phyloP scores from a whole-genome alignment of 768 basidiomycete genomes.

The Boletus tomentosulus region DNA sequence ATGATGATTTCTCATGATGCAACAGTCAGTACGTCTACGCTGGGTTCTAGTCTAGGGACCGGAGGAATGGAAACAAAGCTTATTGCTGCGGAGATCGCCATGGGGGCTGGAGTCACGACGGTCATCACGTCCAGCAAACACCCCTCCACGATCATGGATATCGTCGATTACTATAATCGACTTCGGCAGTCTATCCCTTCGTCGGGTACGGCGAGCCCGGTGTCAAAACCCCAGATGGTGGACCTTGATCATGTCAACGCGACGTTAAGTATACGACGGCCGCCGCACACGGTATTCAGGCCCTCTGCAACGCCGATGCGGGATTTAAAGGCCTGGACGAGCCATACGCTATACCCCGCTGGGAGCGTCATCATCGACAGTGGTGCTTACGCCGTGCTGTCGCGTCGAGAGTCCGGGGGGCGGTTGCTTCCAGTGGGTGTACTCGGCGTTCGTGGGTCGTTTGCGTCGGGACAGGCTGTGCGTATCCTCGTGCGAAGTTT shows the following conservation, averaged over 20 bases:
- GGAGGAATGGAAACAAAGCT: slow-evolving; percentile 99
- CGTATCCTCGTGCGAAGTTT: slow-evolving; percentile 60
- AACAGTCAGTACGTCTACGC: slow-evolving; percentile 85
- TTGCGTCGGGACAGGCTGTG: slow-evolving; percentile 94
- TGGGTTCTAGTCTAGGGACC: slow-evolving; percentile 91
- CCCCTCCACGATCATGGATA: slow-evolving; percentile 68
- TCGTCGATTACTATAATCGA: slow-evolving; percentile 73
- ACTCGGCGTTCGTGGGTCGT: slow-evolving; percentile 77
- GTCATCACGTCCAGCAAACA: slow-evolving; percentile 83
- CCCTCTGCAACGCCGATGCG: slow-evolving; percentile 67
- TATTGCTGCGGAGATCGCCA: slow-evolving; percentile 96
- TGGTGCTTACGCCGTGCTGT: slow-evolving; percentile 85
- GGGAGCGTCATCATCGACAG: slow-evolving; percentile 86
- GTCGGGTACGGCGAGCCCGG: slow-evolving; percentile 25
- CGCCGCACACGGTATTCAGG: slow-evolving; percentile 86
- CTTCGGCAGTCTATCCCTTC: slow-evolving; percentile 37
- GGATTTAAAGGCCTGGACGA: slow-evolving; percentile 94
- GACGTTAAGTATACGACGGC: slow-evolving; percentile 38
- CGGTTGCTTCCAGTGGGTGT: slow-evolving; percentile 92
- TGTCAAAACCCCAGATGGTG: slow-evolving; percentile 19
- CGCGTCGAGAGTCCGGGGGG: slow-evolving; percentile 83
- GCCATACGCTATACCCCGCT: slow-evolving; percentile 88
- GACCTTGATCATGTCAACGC: slow-evolving; percentile 24
- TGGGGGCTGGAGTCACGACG: slow-evolving; percentile 90
- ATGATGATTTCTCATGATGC: not conserved